Evolutionary conservation across 2,329 filamentous ascomycete genomes (phyloP), one percentile per base, ranked within the genome.

Genomic region (Aspergillus spinulosporus): DNA sequence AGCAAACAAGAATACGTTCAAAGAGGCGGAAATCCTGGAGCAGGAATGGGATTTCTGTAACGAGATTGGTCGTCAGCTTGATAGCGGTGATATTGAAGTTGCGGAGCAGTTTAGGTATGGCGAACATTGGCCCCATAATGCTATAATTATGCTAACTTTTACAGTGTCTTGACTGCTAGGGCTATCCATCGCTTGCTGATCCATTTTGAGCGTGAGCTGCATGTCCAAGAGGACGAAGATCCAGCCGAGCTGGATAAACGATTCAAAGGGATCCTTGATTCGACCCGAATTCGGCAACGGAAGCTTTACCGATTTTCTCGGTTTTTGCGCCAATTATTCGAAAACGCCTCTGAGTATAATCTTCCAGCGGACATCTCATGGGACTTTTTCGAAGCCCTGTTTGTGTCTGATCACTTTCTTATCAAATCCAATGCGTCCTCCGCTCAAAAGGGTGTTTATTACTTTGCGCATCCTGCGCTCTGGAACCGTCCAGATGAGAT

Each of bases 21-120:
- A 97, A 71, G 94, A 99, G 73, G 94, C 94, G 5, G 94, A 99
- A 78, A 88, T 99, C 61, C 78, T 99, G 47, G 95, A 97, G 70
- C 92, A 96, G 67, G 94, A 99, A 74, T 99, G 94, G 94, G 91
- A 92, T 56, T 97, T 97, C 68, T 95, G 90, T 52, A 97, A 97
- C 68, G 87, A 92, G 66, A 90, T 99, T 56, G 94, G 93, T 28
- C 85, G 90, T 48, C 89, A 94, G 70, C 82, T 99, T n/a, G 88
- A 95, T 64, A 89, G 90, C 31, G 95, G 94, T 60, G 92, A 97
- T 71, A 89, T 97, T 40, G 93, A 97, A 76, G 94, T 97, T 42
- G 94, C 94, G 1, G 94, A 97, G 77, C 94, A 99, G 71, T 99
- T 99, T 73, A 95, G 88, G 79, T 80, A 72, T 47, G 65, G 56